Evolutionary conservation across 306 rosid genomes (phyloP).

Genomic region (Malus orientalis): DNA sequence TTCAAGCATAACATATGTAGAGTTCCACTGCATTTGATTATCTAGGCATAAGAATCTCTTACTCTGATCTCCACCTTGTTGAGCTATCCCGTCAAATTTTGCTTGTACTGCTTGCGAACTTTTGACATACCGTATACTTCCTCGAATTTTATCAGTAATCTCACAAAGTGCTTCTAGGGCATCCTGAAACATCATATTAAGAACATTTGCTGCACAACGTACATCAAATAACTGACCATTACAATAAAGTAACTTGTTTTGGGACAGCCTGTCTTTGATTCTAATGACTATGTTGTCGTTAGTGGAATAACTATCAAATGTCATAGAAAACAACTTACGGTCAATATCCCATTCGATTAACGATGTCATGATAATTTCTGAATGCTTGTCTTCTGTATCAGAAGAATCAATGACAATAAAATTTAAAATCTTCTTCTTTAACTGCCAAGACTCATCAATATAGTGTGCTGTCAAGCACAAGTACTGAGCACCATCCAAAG

Average conservation of each 20-base stretch:
- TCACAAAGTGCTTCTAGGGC: slow-evolving; percentile 52
- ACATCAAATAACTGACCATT: slow-evolving; percentile 81
- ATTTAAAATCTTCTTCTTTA: slow-evolving; percentile 68
- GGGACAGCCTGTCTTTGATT: slow-evolving; percentile 71
- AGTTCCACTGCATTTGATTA: slow-evolving; percentile 66
- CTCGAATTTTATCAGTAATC: slow-evolving; percentile 51
- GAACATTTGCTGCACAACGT: slow-evolving; percentile 16
- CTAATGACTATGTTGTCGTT: slow-evolving; percentile 50
- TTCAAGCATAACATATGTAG: slow-evolving; percentile 75
- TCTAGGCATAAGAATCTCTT: slow-evolving; percentile 53
- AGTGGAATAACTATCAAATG: slow-evolving; percentile 65
- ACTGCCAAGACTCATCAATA: slow-evolving; percentile 88
- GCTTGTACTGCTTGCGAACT: slow-evolving; percentile 57
- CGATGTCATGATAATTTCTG: slow-evolving; percentile 69
- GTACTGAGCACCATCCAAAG: slow-evolving; percentile 46
- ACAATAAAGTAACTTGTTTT: slow-evolving; percentile 81
- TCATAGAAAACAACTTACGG: slow-evolving; percentile 82
- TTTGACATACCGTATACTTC: slow-evolving; percentile 54
- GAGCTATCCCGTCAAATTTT: slow-evolving; percentile 63
- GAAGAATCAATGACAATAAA: slow-evolving; percentile 67
- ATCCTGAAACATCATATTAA: slow-evolving; percentile 32
- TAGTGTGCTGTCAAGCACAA: slow-evolving; percentile 85
- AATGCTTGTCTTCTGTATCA: slow-evolving; percentile 70
- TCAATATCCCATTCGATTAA: slow-evolving; percentile 98
- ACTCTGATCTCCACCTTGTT: slow-evolving; percentile 57